Evolutionary conservation across 768 basidiomycete genomes (phyloP).

Genomic region (Guyanaporus albipodus): DNA sequence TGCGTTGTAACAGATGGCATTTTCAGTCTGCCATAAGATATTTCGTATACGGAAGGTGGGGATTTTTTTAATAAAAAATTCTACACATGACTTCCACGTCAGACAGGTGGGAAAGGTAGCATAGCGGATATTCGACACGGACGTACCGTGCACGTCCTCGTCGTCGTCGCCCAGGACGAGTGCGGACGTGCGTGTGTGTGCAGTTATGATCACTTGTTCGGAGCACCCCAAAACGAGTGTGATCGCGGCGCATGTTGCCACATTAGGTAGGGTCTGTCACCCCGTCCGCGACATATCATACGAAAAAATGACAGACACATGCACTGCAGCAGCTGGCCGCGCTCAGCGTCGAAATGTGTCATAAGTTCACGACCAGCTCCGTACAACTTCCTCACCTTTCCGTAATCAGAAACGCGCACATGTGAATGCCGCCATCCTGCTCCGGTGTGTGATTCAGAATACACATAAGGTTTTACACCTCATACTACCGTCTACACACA

Average conservation of each 20-base stretch:
- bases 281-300: conserved; percentile 27
- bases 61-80: conserved; percentile 41
- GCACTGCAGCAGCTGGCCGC: conserved; percentile 10
- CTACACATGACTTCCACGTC: conserved; percentile 30
- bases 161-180: no score
- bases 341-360: conserved; percentile 27
- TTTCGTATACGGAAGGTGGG: conserved; percentile 41
- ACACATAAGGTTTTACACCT: conserved; percentile 35
- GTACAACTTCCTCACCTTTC: conserved; percentile 27
- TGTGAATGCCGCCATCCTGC: conserved; percentile 34
- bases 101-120: conserved; percentile 20
- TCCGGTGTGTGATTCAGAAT: conserved; percentile 26
- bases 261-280: conserved; percentile 23
- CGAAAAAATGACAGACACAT: no score
- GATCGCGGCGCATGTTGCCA: conserved; percentile 25
- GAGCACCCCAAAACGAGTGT: conserved; percentile 26
- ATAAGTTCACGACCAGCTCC: conserved; percentile 26
- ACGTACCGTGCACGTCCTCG: no score
- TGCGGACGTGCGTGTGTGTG: no score
- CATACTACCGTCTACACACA: conserved; percentile 28
- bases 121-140: conserved; percentile 5
- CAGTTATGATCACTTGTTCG: no score
- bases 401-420: conserved; percentile 34
- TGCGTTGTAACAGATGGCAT: conserved; percentile 45
- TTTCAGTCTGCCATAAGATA: conserved; percentile 38